A percentile compares a stretch with the other conserved stretches of the same genome.
Conservation (phyloP, 495 filamentous ascomycete species). For the Cladorrhinum samala region DNA sequence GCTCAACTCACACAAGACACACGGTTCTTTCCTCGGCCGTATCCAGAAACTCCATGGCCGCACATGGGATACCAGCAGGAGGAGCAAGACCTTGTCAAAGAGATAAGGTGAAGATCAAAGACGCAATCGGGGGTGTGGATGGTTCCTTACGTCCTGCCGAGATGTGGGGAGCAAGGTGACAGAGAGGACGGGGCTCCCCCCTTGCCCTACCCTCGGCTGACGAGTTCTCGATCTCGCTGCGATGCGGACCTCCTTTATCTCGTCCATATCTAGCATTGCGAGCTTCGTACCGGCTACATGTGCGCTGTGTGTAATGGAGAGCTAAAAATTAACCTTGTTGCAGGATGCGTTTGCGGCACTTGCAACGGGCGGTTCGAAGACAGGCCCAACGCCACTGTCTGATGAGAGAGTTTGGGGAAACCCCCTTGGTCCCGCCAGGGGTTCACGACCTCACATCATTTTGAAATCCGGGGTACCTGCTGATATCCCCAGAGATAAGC, state of each 20-base stretch:
- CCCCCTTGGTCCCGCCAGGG: background rate
- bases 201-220: conserved; percentile 4
- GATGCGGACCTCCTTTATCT: background rate
- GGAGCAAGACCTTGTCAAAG: too few relatives aligned
- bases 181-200: background rate
- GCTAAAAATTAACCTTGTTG: conserved; percentile 1
- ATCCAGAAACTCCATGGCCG: too few relatives aligned
- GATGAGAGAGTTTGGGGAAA: conserved; percentile 1
- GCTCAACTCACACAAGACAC: too few relatives aligned
- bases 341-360: background rate
- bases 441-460: background rate
- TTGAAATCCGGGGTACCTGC: conserved; percentile 11
- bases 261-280: too few relatives aligned
- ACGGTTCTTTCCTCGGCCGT: background rate
- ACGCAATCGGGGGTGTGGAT: conserved; percentile 20
- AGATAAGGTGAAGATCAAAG: conserved; percentile 21
- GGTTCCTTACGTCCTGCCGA: background rate
- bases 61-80: too few relatives aligned
- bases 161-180: conserved; percentile 9
- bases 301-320: background rate
- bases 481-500: background rate
- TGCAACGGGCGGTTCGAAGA: background rate
- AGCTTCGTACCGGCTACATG: too few relatives aligned
- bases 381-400: background rate
- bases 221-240: background rate